Conservation (phyloP, 495 filamentous ascomycete species). For the Astrothelium macrocarpum region DNA sequence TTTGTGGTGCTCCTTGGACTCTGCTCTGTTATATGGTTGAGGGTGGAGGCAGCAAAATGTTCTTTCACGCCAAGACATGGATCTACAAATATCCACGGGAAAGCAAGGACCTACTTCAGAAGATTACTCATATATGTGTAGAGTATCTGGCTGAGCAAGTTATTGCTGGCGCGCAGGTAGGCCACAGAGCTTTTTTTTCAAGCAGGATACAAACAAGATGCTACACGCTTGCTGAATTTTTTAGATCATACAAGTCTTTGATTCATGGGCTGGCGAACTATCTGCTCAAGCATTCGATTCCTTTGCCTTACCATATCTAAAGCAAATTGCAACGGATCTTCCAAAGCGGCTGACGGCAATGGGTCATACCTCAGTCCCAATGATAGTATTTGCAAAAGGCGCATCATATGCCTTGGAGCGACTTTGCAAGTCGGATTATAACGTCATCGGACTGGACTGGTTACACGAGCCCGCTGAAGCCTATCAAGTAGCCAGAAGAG, state of each 20-base stretch:
- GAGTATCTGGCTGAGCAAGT: constrained; percentile 91
- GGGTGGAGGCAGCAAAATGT: constrained; percentile 88
- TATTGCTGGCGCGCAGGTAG: constrained; percentile 72
- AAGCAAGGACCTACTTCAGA: constrained; percentile 70
- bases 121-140: constrained; percentile 85
- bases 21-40: constrained; percentile 98
- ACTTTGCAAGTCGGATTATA: constrained; percentile 78
- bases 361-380: constrained; percentile 70
- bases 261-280: constrained; percentile 94
- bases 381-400: constrained; percentile 99
- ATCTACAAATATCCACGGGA: constrained; percentile 80
- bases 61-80: constrained; percentile 88
- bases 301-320: constrained; percentile 79
- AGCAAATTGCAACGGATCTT: constrained; percentile 68
- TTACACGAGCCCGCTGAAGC: constrained; percentile 82
- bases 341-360: constrained; percentile 62
- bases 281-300: constrained; percentile 70
- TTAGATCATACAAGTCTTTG: constrained; percentile 91
- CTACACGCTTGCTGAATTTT: not conserved
- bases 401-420: constrained; percentile 94
- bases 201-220: constrained; percentile 1
- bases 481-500: constrained; percentile 54
- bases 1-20: constrained; percentile 96
- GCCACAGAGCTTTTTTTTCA: not conserved
- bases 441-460: constrained; percentile 93